A percentile compares a stretch with the other conserved stretches of the same genome.
phyloP scores from a whole-genome alignment of 2,329 filamentous ascomycete species.

The Myriosclerotinia scirpicola region DNA sequence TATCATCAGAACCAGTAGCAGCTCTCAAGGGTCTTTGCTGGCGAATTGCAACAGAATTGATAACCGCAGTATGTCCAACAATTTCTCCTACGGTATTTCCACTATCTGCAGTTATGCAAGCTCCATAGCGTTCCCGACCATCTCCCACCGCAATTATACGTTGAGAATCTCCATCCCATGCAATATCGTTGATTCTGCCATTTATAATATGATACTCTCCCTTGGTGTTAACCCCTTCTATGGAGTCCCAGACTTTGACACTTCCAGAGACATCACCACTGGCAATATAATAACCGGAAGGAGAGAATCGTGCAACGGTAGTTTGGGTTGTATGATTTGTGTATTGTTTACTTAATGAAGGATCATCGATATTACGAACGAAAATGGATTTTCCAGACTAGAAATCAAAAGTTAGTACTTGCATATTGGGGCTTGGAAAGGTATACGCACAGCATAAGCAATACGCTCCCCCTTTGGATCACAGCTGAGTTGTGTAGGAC shows the following conservation, averaged over 20 bases:
- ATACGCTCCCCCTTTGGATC: conserved; percentile 89
- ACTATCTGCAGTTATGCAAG: conserved; percentile 92
- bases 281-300: conserved; percentile 91
- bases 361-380: conserved; percentile 89
- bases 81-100: conserved; percentile 96
- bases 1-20: conserved; percentile 88
- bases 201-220: conserved; percentile 93
- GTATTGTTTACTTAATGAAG: conserved; percentile 82
- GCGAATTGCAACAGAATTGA: conserved; percentile 89
- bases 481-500: conserved; percentile 83
- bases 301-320: conserved; percentile 90
- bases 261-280: conserved; percentile 83
- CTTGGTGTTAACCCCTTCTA: conserved; percentile 81
- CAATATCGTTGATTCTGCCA: conserved; percentile 92
- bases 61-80: conserved; percentile 81
- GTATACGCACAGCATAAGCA: conserved; percentile 76
- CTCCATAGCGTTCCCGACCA: conserved; percentile 88
- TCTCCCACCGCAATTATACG: conserved; percentile 95
- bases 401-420: conserved; percentile 24
- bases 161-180: conserved; percentile 96
- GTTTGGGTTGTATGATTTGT: conserved; percentile 85
- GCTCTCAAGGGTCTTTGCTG: conserved; percentile 88
- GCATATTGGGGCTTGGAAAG: background rate
- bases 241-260: conserved; percentile 90
- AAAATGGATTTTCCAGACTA: conserved; percentile 97